Conservation (phyloP, 805 yeast species). For the Schizosaccharomyces lindneri region DNA sequence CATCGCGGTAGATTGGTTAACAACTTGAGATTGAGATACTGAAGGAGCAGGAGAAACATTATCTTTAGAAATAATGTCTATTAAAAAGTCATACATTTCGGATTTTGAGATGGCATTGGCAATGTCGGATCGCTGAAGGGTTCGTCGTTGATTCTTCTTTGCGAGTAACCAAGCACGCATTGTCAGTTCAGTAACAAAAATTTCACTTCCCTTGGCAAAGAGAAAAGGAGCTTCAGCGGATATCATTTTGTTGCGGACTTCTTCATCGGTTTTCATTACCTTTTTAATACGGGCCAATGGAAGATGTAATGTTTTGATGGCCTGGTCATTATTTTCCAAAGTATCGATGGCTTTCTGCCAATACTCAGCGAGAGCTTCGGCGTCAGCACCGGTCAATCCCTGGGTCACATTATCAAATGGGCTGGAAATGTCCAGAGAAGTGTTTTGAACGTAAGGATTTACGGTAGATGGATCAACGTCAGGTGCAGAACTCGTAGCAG, state of each 20-base stretch:
- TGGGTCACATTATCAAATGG: slow-evolving; percentile 81
- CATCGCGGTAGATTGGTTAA: too few relatives aligned
- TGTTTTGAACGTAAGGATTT: not conserved
- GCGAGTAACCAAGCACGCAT: slow-evolving; percentile 99
- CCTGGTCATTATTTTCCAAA: slow-evolving; percentile 73
- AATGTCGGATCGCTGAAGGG: slow-evolving; percentile 79
- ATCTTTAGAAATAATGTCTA: slow-evolving; percentile 86
- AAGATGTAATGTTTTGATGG: slow-evolving; percentile 77
- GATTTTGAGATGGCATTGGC: slow-evolving; percentile 84
- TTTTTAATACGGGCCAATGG: slow-evolving; percentile 81
- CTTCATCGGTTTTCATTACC: slow-evolving; percentile 16
- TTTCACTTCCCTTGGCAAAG: slow-evolving; percentile 94
- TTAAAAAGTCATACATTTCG: slow-evolving; percentile 91
- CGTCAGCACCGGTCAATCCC: slow-evolving; percentile 58
- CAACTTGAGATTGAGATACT: not conserved
- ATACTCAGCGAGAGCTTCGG: slow-evolving; percentile 77
- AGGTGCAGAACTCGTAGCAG: not conserved
- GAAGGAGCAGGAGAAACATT: slow-evolving; percentile 14
- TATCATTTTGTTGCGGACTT: slow-evolving; percentile 64
- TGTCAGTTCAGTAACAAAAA: slow-evolving; percentile 85
- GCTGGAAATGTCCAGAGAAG: slow-evolving; percentile 13
- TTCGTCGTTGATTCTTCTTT: slow-evolving; percentile 82
- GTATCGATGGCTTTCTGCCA: slow-evolving; percentile 92
- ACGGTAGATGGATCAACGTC: not conserved
- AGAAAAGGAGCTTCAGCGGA: slow-evolving; percentile 94